Base-by-base conservation (phyloP, 129 eudicot genomes). In the Lonicera japonica region DNA sequence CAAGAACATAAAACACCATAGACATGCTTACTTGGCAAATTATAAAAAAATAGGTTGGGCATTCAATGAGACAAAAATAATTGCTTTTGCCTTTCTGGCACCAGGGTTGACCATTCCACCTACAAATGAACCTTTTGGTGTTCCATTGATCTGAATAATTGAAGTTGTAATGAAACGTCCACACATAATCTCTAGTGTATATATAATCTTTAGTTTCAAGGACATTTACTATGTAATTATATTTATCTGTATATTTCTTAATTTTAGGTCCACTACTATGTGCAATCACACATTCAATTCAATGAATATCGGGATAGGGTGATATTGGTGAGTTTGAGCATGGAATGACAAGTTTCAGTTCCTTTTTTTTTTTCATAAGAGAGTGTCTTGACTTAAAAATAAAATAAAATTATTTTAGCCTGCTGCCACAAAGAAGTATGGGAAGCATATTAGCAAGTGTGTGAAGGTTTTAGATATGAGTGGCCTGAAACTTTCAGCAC, bases 401-500 rank as follows among this genome's bases (percentile, higher is more conserved):
- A 29, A n/a, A n/a, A n/a, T n/a, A n/a, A 25, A 34, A 39, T 57
- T 71, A 19, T 41, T 71, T 64, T 40, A 85, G 94, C 88, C 94
- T 16, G 56, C 66, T 46, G 94, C 94, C 41, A 75, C 88, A 12
- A 79, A 78, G 73, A 85, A 61, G 74, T 63, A 60, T 63, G 94
- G 79, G 71, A 78, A 25, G 64, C 82, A 75, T 69, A 68, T 85
- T 24, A 82, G 82, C 73, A 85, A 78, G 40, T 81, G 85, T 39
- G 77, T 85, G 63, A 85, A 85, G 85, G 73, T 85, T 69, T 75
- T 85, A 19, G 94, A 85, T 73, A 85, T 85, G 94, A 85, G 85
- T 66, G 94, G 94, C 56, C 60, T 85, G 66, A 85, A 78, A 63
- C 85, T 85, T 57, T 85, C 94, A 39, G 85, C 88, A 20, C 34